phyloP scores from a whole-genome alignment of 2,329 filamentous ascomycete genomes.

The Colletotrichum sp. region DNA sequence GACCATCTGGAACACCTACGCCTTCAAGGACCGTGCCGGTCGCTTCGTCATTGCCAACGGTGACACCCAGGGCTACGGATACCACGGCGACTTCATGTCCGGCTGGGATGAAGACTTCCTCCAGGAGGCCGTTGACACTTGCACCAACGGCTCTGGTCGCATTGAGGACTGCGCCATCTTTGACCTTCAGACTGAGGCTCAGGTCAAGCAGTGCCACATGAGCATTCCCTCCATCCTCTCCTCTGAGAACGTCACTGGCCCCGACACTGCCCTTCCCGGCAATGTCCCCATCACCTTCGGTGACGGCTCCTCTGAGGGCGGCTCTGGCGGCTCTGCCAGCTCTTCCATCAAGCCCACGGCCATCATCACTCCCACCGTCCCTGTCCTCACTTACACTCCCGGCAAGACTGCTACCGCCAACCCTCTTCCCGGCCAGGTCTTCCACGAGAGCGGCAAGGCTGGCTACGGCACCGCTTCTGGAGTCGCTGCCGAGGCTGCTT shows the following conservation, averaged over 20 bases:
- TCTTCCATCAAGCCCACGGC: conserved; percentile 12
- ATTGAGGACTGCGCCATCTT: conserved; percentile 81
- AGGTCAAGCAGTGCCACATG: conserved; percentile 67
- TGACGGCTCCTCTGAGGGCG: conserved; percentile 26
- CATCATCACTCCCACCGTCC: conserved; percentile 21
- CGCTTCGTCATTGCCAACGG: conserved; percentile 80
- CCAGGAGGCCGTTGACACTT: conserved; percentile 74
- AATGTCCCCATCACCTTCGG: conserved; percentile 50
- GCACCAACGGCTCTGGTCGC: conserved; percentile 72
- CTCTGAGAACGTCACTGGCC: conserved; percentile 64
- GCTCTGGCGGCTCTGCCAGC: neutral
- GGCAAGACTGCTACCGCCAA: conserved; percentile 36
- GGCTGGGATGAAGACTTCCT: conserved; percentile 77
- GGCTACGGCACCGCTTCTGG: conserved; percentile 8
- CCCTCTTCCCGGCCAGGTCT: conserved; percentile 48
- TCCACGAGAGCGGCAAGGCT: conserved; percentile 36
- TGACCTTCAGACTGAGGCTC: conserved; percentile 66
- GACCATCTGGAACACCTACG: conserved; percentile 79
- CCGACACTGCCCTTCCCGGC: conserved; percentile 69
- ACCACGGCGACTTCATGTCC: conserved; percentile 81
- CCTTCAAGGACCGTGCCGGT: conserved; percentile 67
- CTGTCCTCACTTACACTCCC: conserved; percentile 40
- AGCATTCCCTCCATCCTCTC: conserved; percentile 58
- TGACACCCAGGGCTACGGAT: conserved; percentile 77
- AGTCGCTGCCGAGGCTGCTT: neutral